phyloP scores from a whole-genome alignment of 2,329 filamentous ascomycete species.

The Alternaria sp. region DNA sequence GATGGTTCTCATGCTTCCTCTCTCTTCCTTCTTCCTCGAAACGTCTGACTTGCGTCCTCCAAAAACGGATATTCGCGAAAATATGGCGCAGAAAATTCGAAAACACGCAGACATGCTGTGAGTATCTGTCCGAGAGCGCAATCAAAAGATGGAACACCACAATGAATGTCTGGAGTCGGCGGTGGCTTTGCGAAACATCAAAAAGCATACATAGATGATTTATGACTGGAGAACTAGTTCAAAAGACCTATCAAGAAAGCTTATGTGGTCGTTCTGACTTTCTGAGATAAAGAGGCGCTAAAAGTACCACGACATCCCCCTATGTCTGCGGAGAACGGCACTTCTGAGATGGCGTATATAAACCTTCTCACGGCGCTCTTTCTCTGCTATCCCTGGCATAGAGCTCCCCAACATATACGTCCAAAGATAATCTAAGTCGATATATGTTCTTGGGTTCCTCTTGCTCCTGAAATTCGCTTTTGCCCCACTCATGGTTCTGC shows the following conservation, averaged over 20 bases:
- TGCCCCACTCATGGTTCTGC: too few species aligned
- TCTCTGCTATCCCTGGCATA: too few species aligned
- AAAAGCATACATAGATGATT: background rate
- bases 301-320: too few species aligned
- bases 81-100: background rate
- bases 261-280: background rate
- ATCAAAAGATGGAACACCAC: too few species aligned
- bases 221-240: background rate
- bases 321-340: background rate
- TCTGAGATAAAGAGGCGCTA: rapidly evolving
- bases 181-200: background rate
- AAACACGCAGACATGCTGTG: background rate
- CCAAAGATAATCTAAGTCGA: too few species aligned
- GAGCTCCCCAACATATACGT: too few species aligned
- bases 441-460: too few species aligned
- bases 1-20: background rate
- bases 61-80: rapidly evolving
- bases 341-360: background rate
- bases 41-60: background rate
- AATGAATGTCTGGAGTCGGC: background rate
- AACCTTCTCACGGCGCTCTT: too few species aligned
- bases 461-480: too few species aligned
- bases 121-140: background rate
- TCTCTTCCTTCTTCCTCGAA: background rate
- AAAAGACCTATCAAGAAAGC: background rate